phyloP scores from a whole-genome alignment of 495 filamentous ascomycete genomes.

The Trichoderma gamsii region DNA sequence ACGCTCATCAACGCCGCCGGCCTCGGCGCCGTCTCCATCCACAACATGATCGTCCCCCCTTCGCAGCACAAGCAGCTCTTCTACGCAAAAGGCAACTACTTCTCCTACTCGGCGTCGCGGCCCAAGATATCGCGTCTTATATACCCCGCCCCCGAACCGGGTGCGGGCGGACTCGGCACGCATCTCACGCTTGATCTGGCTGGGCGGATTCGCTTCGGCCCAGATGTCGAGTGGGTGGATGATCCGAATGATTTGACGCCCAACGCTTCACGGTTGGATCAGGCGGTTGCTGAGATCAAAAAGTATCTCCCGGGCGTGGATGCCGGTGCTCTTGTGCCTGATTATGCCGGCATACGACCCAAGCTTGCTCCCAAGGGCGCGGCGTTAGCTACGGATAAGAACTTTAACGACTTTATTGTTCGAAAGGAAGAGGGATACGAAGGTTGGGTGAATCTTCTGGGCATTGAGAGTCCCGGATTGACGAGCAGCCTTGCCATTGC shows the following conservation, averaged over 20 bases:
- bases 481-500: slow-evolving; percentile 86
- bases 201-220: slow-evolving; percentile 83
- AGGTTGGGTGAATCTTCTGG: slow-evolving; percentile 88
- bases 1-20: slow-evolving; percentile 83
- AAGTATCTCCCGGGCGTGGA: slow-evolving; percentile 73
- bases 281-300: slow-evolving; percentile 67
- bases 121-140: slow-evolving; percentile 70
- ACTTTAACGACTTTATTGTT: slow-evolving; percentile 83
- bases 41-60: slow-evolving; percentile 72
- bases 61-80: slow-evolving; percentile 53
- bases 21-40: slow-evolving; percentile 65
- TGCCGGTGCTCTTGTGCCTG: slow-evolving; percentile 58
- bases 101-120: slow-evolving; percentile 63
- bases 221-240: slow-evolving; percentile 90
- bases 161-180: slow-evolving; percentile 80
- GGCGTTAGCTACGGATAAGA: slow-evolving; percentile 48
- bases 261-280: slow-evolving; percentile 50
- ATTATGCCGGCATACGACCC: slow-evolving; percentile 88
- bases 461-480: slow-evolving; percentile 92
- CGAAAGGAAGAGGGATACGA: slow-evolving; percentile 69
- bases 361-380: slow-evolving; percentile 63
- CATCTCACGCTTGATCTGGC: slow-evolving; percentile 88
- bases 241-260: slow-evolving; percentile 34
- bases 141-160: slow-evolving; percentile 78
- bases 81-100: slow-evolving; percentile 95